Percentiles rank a stretch among this genome's conserved stretches.
Conservation (phyloP, 768 basidiomycete genomes). For the Suillus weaverae region DNA sequence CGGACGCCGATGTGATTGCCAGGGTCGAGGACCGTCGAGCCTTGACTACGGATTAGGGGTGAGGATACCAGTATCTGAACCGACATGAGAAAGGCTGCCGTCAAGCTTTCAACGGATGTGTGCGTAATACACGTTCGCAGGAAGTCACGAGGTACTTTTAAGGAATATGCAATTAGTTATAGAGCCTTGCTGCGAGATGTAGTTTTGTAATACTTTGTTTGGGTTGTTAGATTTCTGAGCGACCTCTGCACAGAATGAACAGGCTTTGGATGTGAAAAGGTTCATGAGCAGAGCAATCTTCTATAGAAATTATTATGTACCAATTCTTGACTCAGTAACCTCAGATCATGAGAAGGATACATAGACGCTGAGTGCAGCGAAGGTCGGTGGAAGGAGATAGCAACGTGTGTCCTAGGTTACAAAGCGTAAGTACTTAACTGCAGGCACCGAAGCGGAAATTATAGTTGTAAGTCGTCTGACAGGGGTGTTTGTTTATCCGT, state of each 20-base stretch:
- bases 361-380: background rate
- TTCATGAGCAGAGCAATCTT: background rate
- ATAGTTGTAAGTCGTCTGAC: slow-evolving; percentile 2
- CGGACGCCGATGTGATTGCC: background rate
- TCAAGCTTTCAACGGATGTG: background rate
- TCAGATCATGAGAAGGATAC: background rate
- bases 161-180: background rate
- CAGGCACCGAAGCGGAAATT: slow-evolving; percentile 4
- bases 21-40: background rate
- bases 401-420: background rate
- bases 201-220: too few relatives aligned
- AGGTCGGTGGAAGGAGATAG: background rate
- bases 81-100: slow-evolving; percentile 1
- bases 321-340: background rate
- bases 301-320: background rate
- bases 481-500: slow-evolving; percentile 2
- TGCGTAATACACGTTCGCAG: background rate
- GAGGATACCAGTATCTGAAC: background rate
- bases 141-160: background rate
- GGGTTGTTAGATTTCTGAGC: background rate
- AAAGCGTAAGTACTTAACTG: background rate
- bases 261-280: background rate
- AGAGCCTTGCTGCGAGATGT: background rate
- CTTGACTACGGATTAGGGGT: background rate
- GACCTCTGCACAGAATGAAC: background rate